Conservation (phyloP, 2,329 filamentous ascomycete species). For the Sordariomycetes sp. region DNA sequence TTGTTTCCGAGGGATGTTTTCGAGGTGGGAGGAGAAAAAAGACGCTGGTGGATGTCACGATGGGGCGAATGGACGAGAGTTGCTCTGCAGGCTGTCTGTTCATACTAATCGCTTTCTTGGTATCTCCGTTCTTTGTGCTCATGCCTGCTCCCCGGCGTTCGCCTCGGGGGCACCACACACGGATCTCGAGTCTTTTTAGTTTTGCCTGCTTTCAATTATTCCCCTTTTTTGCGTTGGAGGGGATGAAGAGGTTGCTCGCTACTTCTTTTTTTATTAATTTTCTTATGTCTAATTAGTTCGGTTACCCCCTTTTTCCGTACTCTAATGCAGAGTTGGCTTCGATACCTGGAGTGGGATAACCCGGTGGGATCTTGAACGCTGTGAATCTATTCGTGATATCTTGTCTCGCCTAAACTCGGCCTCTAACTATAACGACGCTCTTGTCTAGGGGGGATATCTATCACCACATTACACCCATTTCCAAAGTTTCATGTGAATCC, state of each 20-base stretch:
- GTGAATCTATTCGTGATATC: background rate
- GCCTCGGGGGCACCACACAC: constrained; percentile 12
- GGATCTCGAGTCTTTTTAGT: constrained; percentile 16
- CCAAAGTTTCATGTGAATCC: background rate
- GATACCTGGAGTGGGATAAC: constrained; percentile 21
- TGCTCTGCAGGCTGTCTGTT: background rate
- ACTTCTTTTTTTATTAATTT: constrained; percentile 6
- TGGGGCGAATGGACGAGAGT: background rate
- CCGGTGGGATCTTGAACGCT: background rate
- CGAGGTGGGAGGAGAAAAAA: background rate
- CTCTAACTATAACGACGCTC: background rate
- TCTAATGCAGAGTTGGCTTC: constrained; percentile 32
- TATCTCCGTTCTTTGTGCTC: constrained; percentile 14
- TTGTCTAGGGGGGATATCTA: too few species aligned
- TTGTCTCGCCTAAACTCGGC: background rate
- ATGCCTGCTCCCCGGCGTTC: constrained; percentile 27
- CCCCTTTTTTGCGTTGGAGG: constrained; percentile 5
- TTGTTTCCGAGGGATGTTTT: background rate
- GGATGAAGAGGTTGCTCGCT: background rate
- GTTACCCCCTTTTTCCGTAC: constrained; percentile 8
- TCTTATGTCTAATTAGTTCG: constrained; percentile 18
- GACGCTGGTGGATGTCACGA: background rate
- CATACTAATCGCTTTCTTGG: background rate
- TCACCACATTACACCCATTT: background rate
- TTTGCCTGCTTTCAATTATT: constrained; percentile 15